Conservation (phyloP, 331 rosid species). For the Prunus yedoensis region DNA sequence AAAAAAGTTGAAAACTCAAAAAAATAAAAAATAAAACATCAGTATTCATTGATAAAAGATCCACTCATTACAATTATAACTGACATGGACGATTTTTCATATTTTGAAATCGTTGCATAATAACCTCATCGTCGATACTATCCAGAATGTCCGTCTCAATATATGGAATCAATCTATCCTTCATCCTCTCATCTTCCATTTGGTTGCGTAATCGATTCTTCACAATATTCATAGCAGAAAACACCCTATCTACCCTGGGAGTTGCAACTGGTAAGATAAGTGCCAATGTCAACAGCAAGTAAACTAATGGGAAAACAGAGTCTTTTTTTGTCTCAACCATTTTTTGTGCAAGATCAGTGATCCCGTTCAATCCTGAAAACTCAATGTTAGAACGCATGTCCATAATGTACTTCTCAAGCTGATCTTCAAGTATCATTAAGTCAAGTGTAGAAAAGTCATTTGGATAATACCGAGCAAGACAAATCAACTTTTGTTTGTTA, state of each 20-base stretch:
- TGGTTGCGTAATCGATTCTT: constrained; percentile 1
- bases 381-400: neutral
- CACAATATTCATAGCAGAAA: constrained; percentile 6
- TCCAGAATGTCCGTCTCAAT: neutral
- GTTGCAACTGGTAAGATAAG: neutral
- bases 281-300: neutral
- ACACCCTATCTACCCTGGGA: neutral
- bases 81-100: neutral
- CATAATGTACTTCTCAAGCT: constrained; percentile 5
- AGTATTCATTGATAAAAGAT: neutral
- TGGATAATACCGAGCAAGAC: constrained; percentile 6
- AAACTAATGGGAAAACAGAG: constrained; percentile 13
- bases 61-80: neutral
- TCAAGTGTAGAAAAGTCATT: constrained; percentile 8
- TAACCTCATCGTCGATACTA: neutral
- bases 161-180: constrained; percentile 1
- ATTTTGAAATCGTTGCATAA: neutral
- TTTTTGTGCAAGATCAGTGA: neutral
- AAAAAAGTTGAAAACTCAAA: neutral
- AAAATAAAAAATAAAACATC: too few relatives aligned
- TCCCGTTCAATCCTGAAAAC: constrained; percentile 5
- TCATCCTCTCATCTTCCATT: neutral
- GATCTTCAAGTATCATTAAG: neutral
- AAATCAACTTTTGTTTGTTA: neutral
- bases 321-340: neutral